Evolutionary conservation across 139 green algal species (phyloP).

Genomic region (Tetratostichococcus sp.): DNA sequence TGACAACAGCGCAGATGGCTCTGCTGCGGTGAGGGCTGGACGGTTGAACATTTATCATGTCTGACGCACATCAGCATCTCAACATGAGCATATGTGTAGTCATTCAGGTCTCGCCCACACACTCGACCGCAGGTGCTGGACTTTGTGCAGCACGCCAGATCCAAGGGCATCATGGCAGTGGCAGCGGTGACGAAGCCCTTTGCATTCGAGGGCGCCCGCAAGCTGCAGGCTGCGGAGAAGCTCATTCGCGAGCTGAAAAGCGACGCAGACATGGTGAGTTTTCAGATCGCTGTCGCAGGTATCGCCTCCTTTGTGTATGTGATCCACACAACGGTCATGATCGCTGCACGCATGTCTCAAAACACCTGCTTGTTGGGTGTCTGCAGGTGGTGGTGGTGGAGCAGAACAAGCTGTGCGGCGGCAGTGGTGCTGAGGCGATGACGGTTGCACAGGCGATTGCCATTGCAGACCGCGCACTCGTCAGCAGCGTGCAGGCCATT

Average conservation of each 20-base stretch:
- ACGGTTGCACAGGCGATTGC: constrained; percentile 66
- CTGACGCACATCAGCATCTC: too few relatives aligned
- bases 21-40: constrained; percentile 33
- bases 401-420: constrained; percentile 12
- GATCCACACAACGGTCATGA: too few relatives aligned
- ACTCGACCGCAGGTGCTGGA: neutral
- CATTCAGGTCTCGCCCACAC: too few relatives aligned
- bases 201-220: constrained; percentile 64
- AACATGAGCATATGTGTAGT: too few relatives aligned
- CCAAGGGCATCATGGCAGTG: constrained; percentile 18
- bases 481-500: constrained; percentile 64
- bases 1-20: constrained; percentile 50
- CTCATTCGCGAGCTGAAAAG: constrained; percentile 54
- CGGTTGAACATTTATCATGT: neutral
- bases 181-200: constrained; percentile 69
- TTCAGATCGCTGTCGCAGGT: neutral
- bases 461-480: constrained; percentile 78
- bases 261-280: constrained; percentile 46
- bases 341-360: too few relatives aligned
- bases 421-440: constrained; percentile 27
- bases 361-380: neutral
- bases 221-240: constrained; percentile 55
- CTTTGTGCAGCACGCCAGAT: neutral
- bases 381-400: constrained; percentile 42
- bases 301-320: too few relatives aligned